Evolutionary conservation across 2,329 filamentous ascomycete genomes (phyloP).

Genomic region (Aspergillus fischeri): DNA sequence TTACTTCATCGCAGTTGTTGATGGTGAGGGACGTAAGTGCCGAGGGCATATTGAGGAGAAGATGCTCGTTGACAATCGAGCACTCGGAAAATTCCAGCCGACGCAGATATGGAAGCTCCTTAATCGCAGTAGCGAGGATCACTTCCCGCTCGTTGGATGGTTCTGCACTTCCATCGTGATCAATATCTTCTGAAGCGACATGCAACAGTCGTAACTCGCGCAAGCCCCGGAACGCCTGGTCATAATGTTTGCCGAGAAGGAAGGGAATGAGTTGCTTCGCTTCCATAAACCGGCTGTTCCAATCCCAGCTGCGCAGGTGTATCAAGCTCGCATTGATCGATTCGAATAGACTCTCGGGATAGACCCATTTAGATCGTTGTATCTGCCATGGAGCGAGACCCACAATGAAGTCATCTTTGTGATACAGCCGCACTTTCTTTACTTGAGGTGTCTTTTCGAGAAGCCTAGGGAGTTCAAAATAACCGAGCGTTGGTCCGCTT

Average conservation of each 20-base stretch:
- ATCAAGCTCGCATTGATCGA: conserved; percentile 52
- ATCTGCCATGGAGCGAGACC: conserved; percentile 30
- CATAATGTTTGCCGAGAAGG: conserved; percentile 52
- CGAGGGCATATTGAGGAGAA: conserved; percentile 66
- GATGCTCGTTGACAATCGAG: conserved; percentile 62
- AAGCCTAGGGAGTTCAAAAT: conserved; percentile 55
- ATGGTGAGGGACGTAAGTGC: conserved; percentile 66
- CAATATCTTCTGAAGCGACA: conserved; percentile 21
- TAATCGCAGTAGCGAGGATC: conserved; percentile 45
- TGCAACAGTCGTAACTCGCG: conserved; percentile 36
- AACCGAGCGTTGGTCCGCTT: conserved; percentile 50
- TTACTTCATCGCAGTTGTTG: conserved; percentile 73
- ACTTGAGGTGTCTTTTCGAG: conserved; percentile 64
- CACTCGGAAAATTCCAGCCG: conserved; percentile 72
- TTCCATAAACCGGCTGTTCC: conserved; percentile 50
- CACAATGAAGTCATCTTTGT: conserved; percentile 56
- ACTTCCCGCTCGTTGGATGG: conserved; percentile 29
- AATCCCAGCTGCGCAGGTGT: conserved; percentile 50
- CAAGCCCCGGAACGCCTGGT: conserved; percentile 49
- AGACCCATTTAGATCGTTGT: conserved; percentile 57
- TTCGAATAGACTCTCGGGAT: conserved; percentile 62
- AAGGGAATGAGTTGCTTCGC: conserved; percentile 39
- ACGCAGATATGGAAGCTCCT: conserved; percentile 59
- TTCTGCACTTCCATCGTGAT: conserved; percentile 38
- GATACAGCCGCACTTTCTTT: conserved; percentile 66